Conservation (phyloP, 1,284 basidiomycete species). For the Boletus nobilissimus region DNA sequence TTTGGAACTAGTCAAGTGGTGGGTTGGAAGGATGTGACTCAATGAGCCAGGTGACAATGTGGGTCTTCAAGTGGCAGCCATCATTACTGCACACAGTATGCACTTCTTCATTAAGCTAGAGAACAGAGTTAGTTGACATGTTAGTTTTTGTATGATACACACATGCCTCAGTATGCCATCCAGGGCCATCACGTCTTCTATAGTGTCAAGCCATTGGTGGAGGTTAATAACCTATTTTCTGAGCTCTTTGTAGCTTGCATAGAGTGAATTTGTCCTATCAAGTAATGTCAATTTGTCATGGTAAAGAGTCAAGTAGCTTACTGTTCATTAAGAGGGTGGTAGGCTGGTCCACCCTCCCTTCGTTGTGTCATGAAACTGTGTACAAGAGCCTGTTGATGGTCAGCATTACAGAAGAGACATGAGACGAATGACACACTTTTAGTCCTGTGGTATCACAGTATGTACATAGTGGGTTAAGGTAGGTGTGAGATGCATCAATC, state of each 20-base stretch:
- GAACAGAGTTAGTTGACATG: not conserved
- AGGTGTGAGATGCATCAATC: conserved; percentile 77
- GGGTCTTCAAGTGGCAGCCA: not conserved
- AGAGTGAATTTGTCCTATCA: not conserved
- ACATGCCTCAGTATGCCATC: not conserved
- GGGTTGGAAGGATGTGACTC: not conserved
- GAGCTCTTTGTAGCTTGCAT: not conserved
- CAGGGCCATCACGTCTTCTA: not conserved
- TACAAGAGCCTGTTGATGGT: conserved; percentile 73
- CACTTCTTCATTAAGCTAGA: not conserved
- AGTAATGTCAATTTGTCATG: not conserved
- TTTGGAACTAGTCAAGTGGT: not conserved
- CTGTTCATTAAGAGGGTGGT: not conserved
- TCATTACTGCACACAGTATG: not conserved
- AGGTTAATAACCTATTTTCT: not conserved
- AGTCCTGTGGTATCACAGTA: conserved; percentile 90
- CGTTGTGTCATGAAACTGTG: conserved; percentile 73
- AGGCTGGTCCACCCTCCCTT: not conserved
- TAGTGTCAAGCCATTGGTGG: not conserved
- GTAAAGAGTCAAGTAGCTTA: not conserved
- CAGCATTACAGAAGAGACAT: not conserved
- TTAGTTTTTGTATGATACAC: not conserved
- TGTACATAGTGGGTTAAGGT: conserved; percentile 81
- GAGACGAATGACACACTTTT: conserved; percentile 50
- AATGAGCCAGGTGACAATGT: not conserved